phyloP scores from a whole-genome alignment of 2,329 filamentous ascomycete species.

The Exophiala viscosa region DNA sequence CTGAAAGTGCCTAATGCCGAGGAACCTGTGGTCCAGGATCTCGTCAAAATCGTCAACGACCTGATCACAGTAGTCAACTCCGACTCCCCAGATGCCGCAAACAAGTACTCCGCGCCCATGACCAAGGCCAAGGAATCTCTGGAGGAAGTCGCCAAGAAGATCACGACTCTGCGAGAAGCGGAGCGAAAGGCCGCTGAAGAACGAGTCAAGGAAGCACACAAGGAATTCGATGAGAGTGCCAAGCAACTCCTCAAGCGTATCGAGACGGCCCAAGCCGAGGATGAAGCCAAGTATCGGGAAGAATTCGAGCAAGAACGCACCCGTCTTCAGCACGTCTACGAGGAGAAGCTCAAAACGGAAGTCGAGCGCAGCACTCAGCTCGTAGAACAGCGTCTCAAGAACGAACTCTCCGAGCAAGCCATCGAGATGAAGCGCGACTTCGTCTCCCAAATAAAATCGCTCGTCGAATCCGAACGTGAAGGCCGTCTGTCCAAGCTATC shows the following conservation, averaged over 20 bases:
- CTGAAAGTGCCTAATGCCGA: constrained; percentile 70
- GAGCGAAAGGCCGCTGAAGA: constrained; percentile 68
- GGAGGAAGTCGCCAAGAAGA: constrained; percentile 71
- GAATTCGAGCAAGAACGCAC: constrained; percentile 88
- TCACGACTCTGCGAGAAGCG: constrained; percentile 67
- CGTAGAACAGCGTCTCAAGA: constrained; percentile 76
- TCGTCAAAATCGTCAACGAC: constrained; percentile 93
- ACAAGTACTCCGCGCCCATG: constrained; percentile 74
- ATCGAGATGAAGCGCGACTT: constrained; percentile 84
- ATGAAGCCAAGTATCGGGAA: constrained; percentile 77
- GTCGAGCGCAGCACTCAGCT: constrained; percentile 75
- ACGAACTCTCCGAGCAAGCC: constrained; percentile 85
- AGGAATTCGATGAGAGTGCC: constrained; percentile 81
- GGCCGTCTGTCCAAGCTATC: constrained; percentile 81
- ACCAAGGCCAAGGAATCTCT: constrained; percentile 82
- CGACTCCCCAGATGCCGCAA: constrained; percentile 58
- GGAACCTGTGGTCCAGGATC: constrained; percentile 85
- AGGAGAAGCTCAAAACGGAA: constrained; percentile 73
- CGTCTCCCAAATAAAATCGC: constrained; percentile 68
- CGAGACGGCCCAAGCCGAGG: constrained; percentile 73
- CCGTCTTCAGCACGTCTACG: constrained; percentile 71
- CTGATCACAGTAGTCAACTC: constrained; percentile 91
- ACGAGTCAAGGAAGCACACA: constrained; percentile 66
- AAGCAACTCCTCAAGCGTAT: constrained; percentile 85
- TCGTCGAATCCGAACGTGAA: constrained; percentile 83